phyloP scores from a whole-genome alignment of 1,284 basidiomycete species.

The Ganoderma boninense region DNA sequence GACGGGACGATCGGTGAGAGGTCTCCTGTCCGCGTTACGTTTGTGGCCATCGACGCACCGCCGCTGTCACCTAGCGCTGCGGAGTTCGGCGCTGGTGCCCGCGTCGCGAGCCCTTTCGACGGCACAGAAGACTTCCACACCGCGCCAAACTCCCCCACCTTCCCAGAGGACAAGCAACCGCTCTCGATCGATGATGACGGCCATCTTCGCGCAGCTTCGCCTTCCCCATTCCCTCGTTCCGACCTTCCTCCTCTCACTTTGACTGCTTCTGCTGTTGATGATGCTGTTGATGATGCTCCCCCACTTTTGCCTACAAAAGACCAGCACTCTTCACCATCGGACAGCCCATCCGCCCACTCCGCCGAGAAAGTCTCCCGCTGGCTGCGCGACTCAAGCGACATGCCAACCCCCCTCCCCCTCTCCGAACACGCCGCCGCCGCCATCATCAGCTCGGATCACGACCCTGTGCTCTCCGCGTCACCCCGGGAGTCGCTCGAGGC shows the following conservation, averaged over 20 bases:
- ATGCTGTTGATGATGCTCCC: not conserved
- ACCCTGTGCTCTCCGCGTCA: not conserved
- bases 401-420: constrained; percentile 17
- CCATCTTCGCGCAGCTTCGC: not conserved
- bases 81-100: constrained; percentile 15
- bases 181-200: constrained; percentile 8
- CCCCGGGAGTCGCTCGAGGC: constrained; percentile 4
- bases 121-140: constrained; percentile 23
- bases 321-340: constrained; percentile 13
- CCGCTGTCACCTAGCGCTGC: constrained; percentile 14
- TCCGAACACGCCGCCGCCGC: not conserved
- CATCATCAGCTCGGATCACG: not conserved
- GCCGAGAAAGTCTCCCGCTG: constrained; percentile 31
- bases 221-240: not conserved
- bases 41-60: constrained; percentile 17
- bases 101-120: constrained; percentile 8
- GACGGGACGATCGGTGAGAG: constrained; percentile 20
- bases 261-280: not conserved
- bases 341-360: constrained; percentile 28
- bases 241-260: constrained; percentile 1
- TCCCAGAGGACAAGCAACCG: not conserved
- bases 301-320: constrained; percentile 1
- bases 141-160: constrained; percentile 16
- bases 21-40: constrained; percentile 27
- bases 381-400: constrained; percentile 28